Conservation (phyloP, 306 rosid genomes). For the Morella rubra region DNA sequence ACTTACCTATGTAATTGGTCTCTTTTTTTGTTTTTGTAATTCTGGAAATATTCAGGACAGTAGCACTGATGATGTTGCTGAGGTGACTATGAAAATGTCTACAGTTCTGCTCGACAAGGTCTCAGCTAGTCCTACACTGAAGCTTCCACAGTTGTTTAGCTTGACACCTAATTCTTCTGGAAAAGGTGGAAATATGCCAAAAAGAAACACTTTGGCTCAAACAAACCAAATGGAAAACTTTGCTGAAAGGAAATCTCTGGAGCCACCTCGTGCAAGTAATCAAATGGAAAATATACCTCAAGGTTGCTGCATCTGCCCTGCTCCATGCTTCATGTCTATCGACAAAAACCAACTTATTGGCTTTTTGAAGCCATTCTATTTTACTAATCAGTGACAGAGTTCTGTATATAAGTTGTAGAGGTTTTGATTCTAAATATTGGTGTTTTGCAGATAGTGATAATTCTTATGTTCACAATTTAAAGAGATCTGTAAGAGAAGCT, state of each 20-base stretch:
- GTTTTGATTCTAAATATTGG: constrained; percentile 21
- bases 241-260: constrained; percentile 64
- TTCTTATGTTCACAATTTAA: constrained; percentile 63
- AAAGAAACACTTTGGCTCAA: constrained; percentile 62
- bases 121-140: constrained; percentile 79
- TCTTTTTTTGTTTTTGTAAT: constrained; percentile 14
- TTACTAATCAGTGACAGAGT: constrained; percentile 17
- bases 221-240: constrained; percentile 59
- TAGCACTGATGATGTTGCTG: constrained; percentile 66
- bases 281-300: constrained; percentile 56
- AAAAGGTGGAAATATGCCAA: constrained; percentile 75
- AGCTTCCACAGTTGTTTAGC: constrained; percentile 95
- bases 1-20: constrained; percentile 10
- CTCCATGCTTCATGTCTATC: constrained; percentile 23
- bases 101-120: constrained; percentile 78
- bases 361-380: constrained; percentile 25
- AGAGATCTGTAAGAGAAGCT: constrained; percentile 92
- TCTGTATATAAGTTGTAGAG: constrained; percentile 26
- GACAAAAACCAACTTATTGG: constrained; percentile 25
- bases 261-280: constrained; percentile 53
- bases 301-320: constrained; percentile 49
- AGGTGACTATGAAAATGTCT: constrained; percentile 71
- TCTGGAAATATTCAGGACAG: constrained; percentile 55
- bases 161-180: constrained; percentile 88
- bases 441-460: constrained; percentile 53